Conservation (phyloP, 192 early-diverging fungal genomes). For the Rhizoclosmatium sp. region DNA sequence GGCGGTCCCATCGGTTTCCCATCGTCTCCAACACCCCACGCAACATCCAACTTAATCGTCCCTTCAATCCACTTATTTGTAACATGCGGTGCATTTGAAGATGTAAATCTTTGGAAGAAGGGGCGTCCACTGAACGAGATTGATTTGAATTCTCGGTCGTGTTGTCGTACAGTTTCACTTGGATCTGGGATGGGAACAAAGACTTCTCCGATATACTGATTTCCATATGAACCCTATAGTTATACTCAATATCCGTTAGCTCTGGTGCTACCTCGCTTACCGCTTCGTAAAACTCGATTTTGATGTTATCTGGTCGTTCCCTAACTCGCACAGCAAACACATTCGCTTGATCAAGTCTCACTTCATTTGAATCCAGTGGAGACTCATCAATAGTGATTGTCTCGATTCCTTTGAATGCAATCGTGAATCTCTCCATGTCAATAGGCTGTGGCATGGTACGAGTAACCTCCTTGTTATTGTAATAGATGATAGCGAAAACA, state of each 20-base stretch:
- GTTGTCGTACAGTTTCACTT: slow-evolving; percentile 27
- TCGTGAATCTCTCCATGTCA: slow-evolving; percentile 42
- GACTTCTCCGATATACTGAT: slow-evolving; percentile 44
- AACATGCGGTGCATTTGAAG: background rate
- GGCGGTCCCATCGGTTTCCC: slow-evolving; percentile 48
- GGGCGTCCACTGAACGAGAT: slow-evolving; percentile 36
- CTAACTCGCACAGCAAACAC: slow-evolving; percentile 48
- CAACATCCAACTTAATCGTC: slow-evolving; percentile 39
- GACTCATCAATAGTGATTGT: slow-evolving; percentile 32
- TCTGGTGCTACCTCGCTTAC: slow-evolving; percentile 29
- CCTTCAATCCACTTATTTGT: slow-evolving; percentile 44
- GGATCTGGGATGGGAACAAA: slow-evolving; percentile 52
- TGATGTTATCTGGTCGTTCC: slow-evolving; percentile 54
- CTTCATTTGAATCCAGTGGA: slow-evolving; percentile 2
- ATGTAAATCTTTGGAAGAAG: slow-evolving; percentile 25
- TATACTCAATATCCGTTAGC: background rate
- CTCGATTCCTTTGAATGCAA: slow-evolving; percentile 49
- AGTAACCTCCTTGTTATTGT: slow-evolving; percentile 59
- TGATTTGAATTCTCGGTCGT: slow-evolving; percentile 33
- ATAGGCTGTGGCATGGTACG: slow-evolving; percentile 47
- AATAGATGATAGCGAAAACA: slow-evolving; percentile 43
- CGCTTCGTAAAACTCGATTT: slow-evolving; percentile 54
- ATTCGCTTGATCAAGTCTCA: slow-evolving; percentile 29
- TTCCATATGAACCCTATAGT: slow-evolving; percentile 32
- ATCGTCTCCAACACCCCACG: slow-evolving; percentile 54